A percentile compares a stretch with the other conserved stretches of the same genome.
Conservation (phyloP, 2,329 filamentous ascomycete genomes). For the Exophiala xenobiotica region DNA sequence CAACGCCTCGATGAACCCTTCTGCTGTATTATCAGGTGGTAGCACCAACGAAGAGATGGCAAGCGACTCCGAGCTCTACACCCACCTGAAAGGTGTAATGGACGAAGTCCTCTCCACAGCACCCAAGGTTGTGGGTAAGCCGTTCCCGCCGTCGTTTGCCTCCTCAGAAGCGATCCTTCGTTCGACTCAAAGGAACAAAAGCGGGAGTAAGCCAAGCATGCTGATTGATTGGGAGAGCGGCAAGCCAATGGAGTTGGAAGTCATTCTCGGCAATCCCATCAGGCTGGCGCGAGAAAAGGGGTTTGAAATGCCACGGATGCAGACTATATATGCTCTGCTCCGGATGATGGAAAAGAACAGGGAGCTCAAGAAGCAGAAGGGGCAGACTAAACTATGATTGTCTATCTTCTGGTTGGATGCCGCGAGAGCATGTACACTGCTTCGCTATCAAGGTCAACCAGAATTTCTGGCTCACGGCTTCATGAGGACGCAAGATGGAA, state of each 20-base stretch:
- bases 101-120: slow-evolving; percentile 66
- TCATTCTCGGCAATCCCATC: slow-evolving; percentile 70
- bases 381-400: slow-evolving; percentile 15
- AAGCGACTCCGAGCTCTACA: slow-evolving; percentile 60
- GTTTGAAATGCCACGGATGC: slow-evolving; percentile 64
- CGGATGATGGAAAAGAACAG: slow-evolving; percentile 60
- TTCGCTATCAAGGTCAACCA: not conserved
- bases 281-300: slow-evolving; percentile 62
- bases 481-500: no score
- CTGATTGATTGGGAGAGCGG: slow-evolving; percentile 68
- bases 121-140: slow-evolving; percentile 61
- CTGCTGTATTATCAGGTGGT: slow-evolving; percentile 65
- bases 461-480: no score
- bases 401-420: no score
- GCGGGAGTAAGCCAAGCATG: slow-evolving; percentile 56
- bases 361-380: slow-evolving; percentile 34
- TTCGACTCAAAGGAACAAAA: slow-evolving; percentile 62
- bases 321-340: slow-evolving; percentile 66
- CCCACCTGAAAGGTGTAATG: slow-evolving; percentile 66
- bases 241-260: slow-evolving; percentile 67
- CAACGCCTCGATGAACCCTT: slow-evolving; percentile 73
- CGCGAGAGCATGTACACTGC: no score
- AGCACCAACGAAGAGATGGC: slow-evolving; percentile 66
- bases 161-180: slow-evolving; percentile 61
- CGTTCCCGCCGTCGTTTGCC: slow-evolving; percentile 61